These are phyloP conservation scores for Erodium maritimum DNA, from an alignment of 345 rosid genomes.

Conservation along the genomic window DNA sequence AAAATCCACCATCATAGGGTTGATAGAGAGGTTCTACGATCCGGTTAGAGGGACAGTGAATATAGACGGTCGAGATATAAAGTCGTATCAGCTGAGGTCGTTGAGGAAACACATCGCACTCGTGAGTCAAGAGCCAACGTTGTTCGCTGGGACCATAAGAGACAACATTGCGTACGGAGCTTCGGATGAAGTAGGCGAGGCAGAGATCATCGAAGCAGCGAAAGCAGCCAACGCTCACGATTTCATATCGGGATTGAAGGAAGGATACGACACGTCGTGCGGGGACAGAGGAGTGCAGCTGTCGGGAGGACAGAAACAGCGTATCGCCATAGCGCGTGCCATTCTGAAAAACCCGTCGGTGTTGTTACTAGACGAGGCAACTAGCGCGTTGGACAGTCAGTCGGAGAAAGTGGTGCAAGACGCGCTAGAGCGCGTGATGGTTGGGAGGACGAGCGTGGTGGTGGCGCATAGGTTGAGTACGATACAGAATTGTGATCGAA, in stretches of 20 bases:
- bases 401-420: conserved; percentile 57
- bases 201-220: conserved; percentile 43
- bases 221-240: conserved; percentile 62
- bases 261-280: conserved; percentile 51
- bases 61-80: conserved; percentile 46
- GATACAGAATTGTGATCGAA: conserved; percentile 42
- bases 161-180: conserved; percentile 60
- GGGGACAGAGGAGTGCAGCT: conserved; percentile 57
- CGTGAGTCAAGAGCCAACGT: conserved; percentile 68
- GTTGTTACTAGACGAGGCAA: conserved; percentile 55
- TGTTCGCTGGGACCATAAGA: conserved; percentile 47
- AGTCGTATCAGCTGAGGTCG: conserved; percentile 35
- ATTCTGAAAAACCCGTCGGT: conserved; percentile 40
- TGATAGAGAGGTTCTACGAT: conserved; percentile 60
- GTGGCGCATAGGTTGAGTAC: conserved; percentile 66
- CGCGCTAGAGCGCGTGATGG: conserved; percentile 56
- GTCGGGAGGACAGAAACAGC: conserved; percentile 66
- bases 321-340: conserved; percentile 59
- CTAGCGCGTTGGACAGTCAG: conserved; percentile 57
- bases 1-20: conserved; percentile 55
- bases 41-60: conserved; percentile 38
- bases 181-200: conserved; percentile 16
- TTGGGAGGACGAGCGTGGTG: conserved; percentile 57
- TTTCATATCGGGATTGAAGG: conserved; percentile 34
- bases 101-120: conserved; percentile 54